Evolutionary conservation across 305 asterid species (phyloP), one percentile per base, ranked within the genome.

Genomic region (Fraxinus platypoda): DNA sequence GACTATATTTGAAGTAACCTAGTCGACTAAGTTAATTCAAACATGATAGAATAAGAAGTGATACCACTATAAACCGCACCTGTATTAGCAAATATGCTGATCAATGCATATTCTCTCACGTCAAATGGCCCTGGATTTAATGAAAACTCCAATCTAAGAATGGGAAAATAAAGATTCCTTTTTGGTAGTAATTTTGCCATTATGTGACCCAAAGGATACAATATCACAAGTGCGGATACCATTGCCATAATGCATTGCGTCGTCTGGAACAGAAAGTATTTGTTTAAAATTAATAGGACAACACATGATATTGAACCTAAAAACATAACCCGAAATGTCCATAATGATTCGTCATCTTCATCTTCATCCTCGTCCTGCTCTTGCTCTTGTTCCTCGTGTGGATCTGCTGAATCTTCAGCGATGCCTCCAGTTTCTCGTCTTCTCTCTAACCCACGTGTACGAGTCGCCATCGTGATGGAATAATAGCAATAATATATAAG

Each of bases 71-170:
- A 83, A 28, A 81, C 86, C 41, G 87, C 89, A 6, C 88, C 88
- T 0, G 72, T 25, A 77, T 88, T 84, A 33, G 84, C 88, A 73
- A 88, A 82, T 19, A 86, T 86, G 26, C 87, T 81, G 59, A 88
- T 86, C 72, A 88, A 64, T 62, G 72, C 89, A 33, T 74, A 86
- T 52, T 88, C 89, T 76, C 81, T 84, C 21, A 68, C 83, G 25
- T 81, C 85, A 75, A 88, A 84, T 21, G 87, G 84, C 6, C 89
- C 89, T 5, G 91, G 91, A 84, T 88, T 88, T 33, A 86, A 64
- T 21, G 70, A 82, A 83, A 88, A 84, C 52, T 86, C 89, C 74
- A 86, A 30, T 33, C 87, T 82, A 21, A 84, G 17, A 23, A 3
- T 41, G 0, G 62, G 43, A 73, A 77, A 81, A 31, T 71, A 79